These are phyloP conservation scores for Halophytophthora polymorphica DNA, from an alignment of 352 stramenopile species.

Conservation along the genomic window DNA sequence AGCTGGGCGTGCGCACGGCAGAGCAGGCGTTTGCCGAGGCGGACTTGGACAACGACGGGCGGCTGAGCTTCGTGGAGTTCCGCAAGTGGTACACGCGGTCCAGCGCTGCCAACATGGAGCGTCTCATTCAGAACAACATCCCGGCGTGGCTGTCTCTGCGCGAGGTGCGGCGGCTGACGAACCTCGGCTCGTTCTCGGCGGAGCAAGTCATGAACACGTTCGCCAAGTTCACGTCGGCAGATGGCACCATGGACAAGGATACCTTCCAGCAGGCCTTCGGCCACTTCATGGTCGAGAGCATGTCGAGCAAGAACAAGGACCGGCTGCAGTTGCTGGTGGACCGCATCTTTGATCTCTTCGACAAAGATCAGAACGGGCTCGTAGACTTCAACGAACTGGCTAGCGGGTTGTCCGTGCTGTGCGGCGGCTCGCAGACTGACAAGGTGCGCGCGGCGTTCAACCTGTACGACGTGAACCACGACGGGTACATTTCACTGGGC, in stretches of 20 bases:
- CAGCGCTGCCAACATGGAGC: conserved; percentile 72
- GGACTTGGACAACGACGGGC: conserved; percentile 62
- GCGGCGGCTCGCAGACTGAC: conserved; percentile 59
- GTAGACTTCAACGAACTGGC: conserved; percentile 83
- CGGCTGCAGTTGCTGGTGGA: conserved; percentile 64
- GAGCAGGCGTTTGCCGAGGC: conserved; percentile 74
- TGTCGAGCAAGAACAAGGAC: conserved; percentile 18
- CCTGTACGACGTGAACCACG: conserved; percentile 86
- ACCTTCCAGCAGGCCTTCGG: conserved; percentile 59
- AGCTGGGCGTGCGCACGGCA: conserved; percentile 60
- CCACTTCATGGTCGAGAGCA: conserved; percentile 40
- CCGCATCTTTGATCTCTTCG: conserved; percentile 79
- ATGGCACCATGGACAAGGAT: conserved; percentile 69
- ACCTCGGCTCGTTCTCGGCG: conserved; percentile 60
- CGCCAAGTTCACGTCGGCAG: conserved; percentile 52
- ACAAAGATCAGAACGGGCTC: conserved; percentile 74
- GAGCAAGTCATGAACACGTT: conserved; percentile 82
- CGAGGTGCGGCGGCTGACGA: conserved; percentile 77
- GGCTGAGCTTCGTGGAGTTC: conserved; percentile 77
- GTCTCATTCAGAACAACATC: conserved; percentile 76
- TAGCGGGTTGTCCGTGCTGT: conserved; percentile 77
- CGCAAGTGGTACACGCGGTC: conserved; percentile 78
- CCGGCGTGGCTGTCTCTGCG: conserved; percentile 73
- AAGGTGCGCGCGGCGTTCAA: conserved; percentile 83
- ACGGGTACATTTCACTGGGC: conserved; percentile 80